A percentile compares a stretch with the other conserved stretches of the same genome.
phyloP scores from a whole-genome alignment of 2,329 filamentous ascomycete genomes.

The Monosporascus ibericus region DNA sequence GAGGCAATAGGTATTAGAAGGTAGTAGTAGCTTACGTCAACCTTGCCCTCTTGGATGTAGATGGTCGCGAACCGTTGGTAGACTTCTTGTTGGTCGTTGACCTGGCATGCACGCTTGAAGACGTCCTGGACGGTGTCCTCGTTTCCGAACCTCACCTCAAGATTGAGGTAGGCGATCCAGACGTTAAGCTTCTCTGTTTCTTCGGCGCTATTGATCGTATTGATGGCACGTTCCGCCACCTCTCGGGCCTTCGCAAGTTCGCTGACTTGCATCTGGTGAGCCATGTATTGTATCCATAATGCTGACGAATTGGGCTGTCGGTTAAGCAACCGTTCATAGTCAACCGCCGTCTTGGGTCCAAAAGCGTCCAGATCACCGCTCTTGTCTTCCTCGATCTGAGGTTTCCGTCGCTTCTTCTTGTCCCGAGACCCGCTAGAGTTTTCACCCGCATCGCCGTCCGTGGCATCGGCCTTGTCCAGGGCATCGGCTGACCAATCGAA shows the following conservation, averaged over 20 bases:
- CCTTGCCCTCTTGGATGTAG: conserved; percentile 86
- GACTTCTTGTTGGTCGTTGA: conserved; percentile 87
- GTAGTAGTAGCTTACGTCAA: conserved; percentile 53
- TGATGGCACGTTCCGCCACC: conserved; percentile 83
- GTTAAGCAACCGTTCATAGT: conserved; percentile 89
- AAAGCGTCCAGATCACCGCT: conserved; percentile 88
- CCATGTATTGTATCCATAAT: conserved; percentile 97
- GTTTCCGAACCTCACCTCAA: conserved; percentile 85
- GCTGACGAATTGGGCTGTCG: conserved; percentile 89
- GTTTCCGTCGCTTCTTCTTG: conserved; percentile 69
- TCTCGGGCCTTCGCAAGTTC: conserved; percentile 84
- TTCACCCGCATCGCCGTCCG: conserved; percentile 43
- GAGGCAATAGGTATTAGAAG: neutral
- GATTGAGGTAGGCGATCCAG: conserved; percentile 90
- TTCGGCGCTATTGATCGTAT: conserved; percentile 85
- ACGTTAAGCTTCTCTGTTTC: conserved; percentile 91
- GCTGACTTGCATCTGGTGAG: conserved; percentile 90
- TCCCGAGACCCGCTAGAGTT: conserved; percentile 24
- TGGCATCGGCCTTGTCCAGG: conserved; percentile 47
- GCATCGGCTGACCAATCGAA: conserved; percentile 83
- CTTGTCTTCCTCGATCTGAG: conserved; percentile 75
- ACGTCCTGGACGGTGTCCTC: conserved; percentile 77
- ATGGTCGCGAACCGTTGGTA: conserved; percentile 87
- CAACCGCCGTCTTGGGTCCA: conserved; percentile 81
- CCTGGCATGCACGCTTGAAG: conserved; percentile 88